Evolutionary conservation across 2,329 filamentous ascomycete genomes (phyloP).

Genomic region (Fusarium subtropicale): DNA sequence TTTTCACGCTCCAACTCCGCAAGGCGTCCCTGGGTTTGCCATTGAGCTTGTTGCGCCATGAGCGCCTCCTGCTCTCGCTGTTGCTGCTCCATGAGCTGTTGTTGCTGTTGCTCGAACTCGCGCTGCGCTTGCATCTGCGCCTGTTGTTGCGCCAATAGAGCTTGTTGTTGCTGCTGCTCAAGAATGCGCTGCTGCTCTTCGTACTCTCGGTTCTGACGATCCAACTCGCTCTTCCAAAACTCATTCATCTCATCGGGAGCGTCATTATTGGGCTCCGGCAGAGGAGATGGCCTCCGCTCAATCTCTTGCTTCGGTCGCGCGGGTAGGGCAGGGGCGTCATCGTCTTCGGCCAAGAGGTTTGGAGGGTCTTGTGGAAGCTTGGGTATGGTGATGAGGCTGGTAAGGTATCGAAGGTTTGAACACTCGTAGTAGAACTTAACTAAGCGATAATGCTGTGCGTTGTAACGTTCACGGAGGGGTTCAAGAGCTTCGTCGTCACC

Average conservation of each 20-base stretch:
- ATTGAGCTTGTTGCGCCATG: constrained; percentile 86
- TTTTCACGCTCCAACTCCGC: constrained; percentile 97
- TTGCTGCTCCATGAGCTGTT: constrained; percentile 87
- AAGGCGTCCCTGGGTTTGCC: constrained; percentile 94
- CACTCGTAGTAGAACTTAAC: constrained; percentile 99
- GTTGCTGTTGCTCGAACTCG: constrained; percentile 97
- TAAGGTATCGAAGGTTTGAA: constrained; percentile 95
- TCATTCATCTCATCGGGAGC: constrained; percentile 97
- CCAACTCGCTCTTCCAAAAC: constrained; percentile 96
- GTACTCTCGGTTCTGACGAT: constrained; percentile 92
- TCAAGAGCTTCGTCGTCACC: constrained; percentile 94
- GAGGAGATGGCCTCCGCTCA: constrained; percentile 75
- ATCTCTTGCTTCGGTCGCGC: constrained; percentile 81
- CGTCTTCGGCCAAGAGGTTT: constrained; percentile 86
- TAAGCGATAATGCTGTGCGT: constrained; percentile 95
- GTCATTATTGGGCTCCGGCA: constrained; percentile 73
- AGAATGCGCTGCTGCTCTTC: constrained; percentile 92
- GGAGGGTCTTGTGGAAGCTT: constrained; percentile 95
- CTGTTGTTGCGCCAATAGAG: constrained; percentile 83
- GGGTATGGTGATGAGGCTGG: constrained; percentile 93
- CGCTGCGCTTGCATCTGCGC: constrained; percentile 86
- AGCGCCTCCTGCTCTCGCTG: constrained; percentile 91
- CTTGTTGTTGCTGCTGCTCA: constrained; percentile 86
- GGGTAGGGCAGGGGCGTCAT: constrained; percentile 84
- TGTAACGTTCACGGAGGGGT: constrained; percentile 87